These are phyloP conservation scores for barrel medic (Medicago truncatula) DNA, from an alignment of 306 rosid species.

Conservation along the genomic window MtrunA17r5.0-ANR NC_053046.1:39224501-39225000, in stretches of 20 bases:
- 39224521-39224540: constrained; percentile 3
- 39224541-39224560: constrained; percentile 51
- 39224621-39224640: constrained; percentile 95
- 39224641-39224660: constrained; percentile 78
- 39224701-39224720: constrained; percentile 98
- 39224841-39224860: constrained; percentile 88
- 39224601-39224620: constrained; percentile 91
- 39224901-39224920: constrained; percentile 65
- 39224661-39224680: constrained; percentile 81
- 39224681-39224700: constrained; percentile 70
- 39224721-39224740: constrained; percentile 90
- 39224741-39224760: constrained; percentile 78
- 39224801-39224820: constrained; percentile 91
- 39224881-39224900: constrained; percentile 83
- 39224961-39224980: constrained; percentile 56
- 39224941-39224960: constrained; percentile 57
- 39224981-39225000: constrained; percentile 59
- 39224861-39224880: constrained; percentile 93
- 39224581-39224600: constrained; percentile 84
- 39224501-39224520: constrained; percentile 20
- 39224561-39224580: constrained; percentile 50
- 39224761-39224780: constrained; percentile 87
- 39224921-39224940: constrained; percentile 72
- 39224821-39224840: constrained; percentile 75
- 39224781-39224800: constrained; percentile 74